Conservation (phyloP, 1,139 yeast genomes). For the Pneumocystis canis region DNA sequence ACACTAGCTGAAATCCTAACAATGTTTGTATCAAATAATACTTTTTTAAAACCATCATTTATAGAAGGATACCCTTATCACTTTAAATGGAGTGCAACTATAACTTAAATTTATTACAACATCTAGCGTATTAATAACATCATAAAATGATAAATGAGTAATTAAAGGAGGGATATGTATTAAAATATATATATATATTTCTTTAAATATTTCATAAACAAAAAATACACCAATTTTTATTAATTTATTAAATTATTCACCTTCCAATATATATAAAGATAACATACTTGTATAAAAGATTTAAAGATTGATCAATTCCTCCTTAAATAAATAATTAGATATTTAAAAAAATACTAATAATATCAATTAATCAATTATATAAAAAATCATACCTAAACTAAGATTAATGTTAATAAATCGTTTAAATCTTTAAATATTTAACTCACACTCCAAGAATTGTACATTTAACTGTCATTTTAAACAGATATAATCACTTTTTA, state of each 20-base stretch:
- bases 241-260: not conserved
- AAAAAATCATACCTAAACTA: not conserved
- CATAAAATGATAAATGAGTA: constrained; percentile 61
- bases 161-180: constrained; percentile 27
- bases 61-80: constrained; percentile 58
- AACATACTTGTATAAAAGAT: constrained; percentile 57
- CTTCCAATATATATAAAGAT: constrained; percentile 19
- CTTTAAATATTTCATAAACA: constrained; percentile 27
- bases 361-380: not conserved
- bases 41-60: constrained; percentile 35
- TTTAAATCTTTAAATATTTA: not conserved
- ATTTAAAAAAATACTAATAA: constrained; percentile 25
- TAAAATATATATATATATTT: not conserved
- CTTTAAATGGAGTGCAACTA: constrained; percentile 65
- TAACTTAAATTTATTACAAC: constrained; percentile 87
- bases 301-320: constrained; percentile 81
- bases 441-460: constrained; percentile 30
- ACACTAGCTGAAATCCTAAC: constrained; percentile 92
- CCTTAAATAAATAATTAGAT: constrained; percentile 8
- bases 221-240: constrained; percentile 17
- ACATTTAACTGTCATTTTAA: constrained; percentile 24
- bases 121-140: constrained; percentile 81
- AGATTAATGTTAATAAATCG: not conserved
- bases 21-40: constrained; percentile 57
- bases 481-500: not conserved